Percentiles rank a stretch among this genome's conserved stretches.
Conservation (phyloP, 768 basidiomycete species). For the Mycena olivaceomarginata region DNA sequence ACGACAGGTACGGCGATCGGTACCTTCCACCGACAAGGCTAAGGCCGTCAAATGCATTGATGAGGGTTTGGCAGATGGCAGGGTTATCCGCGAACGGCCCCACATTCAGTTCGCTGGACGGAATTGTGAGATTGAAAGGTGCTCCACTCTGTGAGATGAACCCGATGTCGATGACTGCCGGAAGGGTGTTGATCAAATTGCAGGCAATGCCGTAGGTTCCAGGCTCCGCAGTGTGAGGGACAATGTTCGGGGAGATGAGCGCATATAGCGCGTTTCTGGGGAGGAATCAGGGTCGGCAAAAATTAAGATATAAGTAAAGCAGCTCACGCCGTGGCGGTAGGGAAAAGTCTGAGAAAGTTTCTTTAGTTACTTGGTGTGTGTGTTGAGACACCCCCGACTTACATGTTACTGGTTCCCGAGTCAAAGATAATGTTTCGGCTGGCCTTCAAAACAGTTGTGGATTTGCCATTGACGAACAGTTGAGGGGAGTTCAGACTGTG, state of each 20-base stretch:
- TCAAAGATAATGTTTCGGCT: slow-evolving; percentile 72
- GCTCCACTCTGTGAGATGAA: slow-evolving; percentile 71
- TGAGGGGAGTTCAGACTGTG: slow-evolving; percentile 60
- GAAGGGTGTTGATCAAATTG: slow-evolving; percentile 64
- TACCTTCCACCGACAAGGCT: slow-evolving; percentile 69
- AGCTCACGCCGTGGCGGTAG: slow-evolving; percentile 67
- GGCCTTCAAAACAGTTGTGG: slow-evolving; percentile 62
- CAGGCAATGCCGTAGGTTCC: slow-evolving; percentile 76
- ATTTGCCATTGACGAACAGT: slow-evolving; percentile 72
- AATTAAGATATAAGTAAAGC: slow-evolving; percentile 42
- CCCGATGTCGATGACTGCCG: slow-evolving; percentile 70
- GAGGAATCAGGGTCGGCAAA: slow-evolving; percentile 13
- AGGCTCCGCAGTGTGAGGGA: slow-evolving; percentile 69
- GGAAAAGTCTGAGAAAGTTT: slow-evolving; percentile 58
- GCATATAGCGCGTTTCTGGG: slow-evolving; percentile 70
- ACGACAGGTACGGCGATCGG: neutral
- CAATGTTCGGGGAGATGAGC: slow-evolving; percentile 74
- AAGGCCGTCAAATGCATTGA: slow-evolving; percentile 74
- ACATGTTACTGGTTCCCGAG: slow-evolving; percentile 74
- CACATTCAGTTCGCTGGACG: slow-evolving; percentile 73
- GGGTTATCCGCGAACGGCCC: slow-evolving; percentile 73
- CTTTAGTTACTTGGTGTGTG: neutral
- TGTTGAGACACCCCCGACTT: neutral
- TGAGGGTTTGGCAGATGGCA: slow-evolving; percentile 69
- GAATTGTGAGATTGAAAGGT: slow-evolving; percentile 75